These are phyloP conservation scores for Calonectria ilicicola DNA, from an alignment of 2,329 filamentous ascomycete species.

Conservation along the genomic window DNA sequence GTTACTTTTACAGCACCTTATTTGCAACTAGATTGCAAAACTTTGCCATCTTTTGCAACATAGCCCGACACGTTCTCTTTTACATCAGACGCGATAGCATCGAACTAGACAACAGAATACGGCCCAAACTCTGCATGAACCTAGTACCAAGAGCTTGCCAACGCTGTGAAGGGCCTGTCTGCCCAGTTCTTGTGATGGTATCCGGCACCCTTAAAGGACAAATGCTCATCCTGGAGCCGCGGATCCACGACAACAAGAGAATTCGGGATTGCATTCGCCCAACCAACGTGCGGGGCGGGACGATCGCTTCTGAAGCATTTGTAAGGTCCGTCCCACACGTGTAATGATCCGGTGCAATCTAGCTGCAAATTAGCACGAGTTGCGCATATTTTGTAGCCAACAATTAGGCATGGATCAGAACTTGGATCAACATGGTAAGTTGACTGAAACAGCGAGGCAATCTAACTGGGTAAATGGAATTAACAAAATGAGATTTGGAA, in stretches of 20 bases:
- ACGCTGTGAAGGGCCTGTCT: not conserved
- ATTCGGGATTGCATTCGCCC: not conserved
- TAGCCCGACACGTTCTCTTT: not conserved
- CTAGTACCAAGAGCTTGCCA: not conserved
- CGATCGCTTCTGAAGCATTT: not conserved
- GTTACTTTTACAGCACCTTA: not conserved
- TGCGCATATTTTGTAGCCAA: not conserved
- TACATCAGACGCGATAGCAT: not conserved
- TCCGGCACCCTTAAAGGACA: not conserved
- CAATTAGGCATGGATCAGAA: not conserved
- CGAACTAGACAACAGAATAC: conserved; percentile 4
- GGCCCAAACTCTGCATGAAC: not conserved
- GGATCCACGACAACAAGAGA: not conserved
- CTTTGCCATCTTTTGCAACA: not conserved
- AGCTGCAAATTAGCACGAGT: not conserved
- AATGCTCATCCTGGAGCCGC: not conserved
- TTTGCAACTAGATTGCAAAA: not conserved
- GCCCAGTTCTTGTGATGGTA: conserved; percentile 12
- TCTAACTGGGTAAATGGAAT: too few species aligned
- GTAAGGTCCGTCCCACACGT: not conserved
- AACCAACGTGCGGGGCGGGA: not conserved
- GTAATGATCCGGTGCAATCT: not conserved
- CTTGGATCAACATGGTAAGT: too few species aligned
- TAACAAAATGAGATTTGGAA: too few species aligned
- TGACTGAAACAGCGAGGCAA: not conserved